Evolutionary conservation across 2,329 filamentous ascomycete species (phyloP).

Genomic region (Xylariaceae sp.): DNA sequence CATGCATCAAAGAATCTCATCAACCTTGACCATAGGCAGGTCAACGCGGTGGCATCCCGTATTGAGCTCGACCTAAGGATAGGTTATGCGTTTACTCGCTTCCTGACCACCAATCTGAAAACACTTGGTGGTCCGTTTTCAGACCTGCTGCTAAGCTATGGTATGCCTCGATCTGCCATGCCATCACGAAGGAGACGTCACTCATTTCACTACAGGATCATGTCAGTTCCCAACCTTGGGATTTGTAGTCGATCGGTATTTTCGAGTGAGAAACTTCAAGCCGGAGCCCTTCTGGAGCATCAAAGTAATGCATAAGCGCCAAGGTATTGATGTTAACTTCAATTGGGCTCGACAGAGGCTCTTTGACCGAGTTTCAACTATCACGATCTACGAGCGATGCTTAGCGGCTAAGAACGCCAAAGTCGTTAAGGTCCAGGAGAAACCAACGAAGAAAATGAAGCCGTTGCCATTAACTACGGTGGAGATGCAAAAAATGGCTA

Average conservation of each 20-base stretch:
- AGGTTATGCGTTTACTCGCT: conserved; percentile 85
- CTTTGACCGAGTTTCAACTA: conserved; percentile 78
- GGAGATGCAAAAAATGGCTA: conserved; percentile 93
- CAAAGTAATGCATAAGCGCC: conserved; percentile 71
- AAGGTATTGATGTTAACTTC: conserved; percentile 76
- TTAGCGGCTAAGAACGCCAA: conserved; percentile 69
- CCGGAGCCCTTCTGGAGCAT: conserved; percentile 92
- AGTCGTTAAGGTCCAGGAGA: conserved; percentile 81
- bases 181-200: conserved; percentile 1
- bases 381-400: conserved; percentile 81
- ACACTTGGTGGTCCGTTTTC: conserved; percentile 62
- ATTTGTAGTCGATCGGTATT: conserved; percentile 94
- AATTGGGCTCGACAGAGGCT: conserved; percentile 75
- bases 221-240: conserved; percentile 96
- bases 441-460: conserved; percentile 90
- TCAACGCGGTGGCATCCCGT: conserved; percentile 78
- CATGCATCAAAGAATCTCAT: conserved; percentile 73
- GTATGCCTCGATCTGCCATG: conserved; percentile 39
- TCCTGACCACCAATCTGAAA: conserved; percentile 75
- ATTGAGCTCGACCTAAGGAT: conserved; percentile 92
- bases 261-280: conserved; percentile 88
- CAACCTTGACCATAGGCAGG: conserved; percentile 76
- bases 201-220: conserved; percentile 51
- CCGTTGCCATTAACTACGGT: conserved; percentile 92
- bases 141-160: conserved; percentile 71